Evolutionary conservation across 805 yeast species (phyloP).

Genomic region (Yarrowia divulgata): DNA sequence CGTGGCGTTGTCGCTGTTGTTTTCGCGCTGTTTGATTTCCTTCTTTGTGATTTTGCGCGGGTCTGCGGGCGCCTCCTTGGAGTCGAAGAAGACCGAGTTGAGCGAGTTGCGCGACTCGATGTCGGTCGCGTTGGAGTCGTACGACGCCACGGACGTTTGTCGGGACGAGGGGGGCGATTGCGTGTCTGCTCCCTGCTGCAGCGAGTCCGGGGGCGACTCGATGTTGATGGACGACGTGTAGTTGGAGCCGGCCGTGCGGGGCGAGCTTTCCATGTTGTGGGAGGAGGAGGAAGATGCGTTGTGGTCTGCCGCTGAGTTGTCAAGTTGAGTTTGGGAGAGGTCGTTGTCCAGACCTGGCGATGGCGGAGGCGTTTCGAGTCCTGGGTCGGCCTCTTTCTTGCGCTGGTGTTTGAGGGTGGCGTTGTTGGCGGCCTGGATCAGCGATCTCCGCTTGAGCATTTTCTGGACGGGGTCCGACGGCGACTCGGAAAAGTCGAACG

Average conservation of each 20-base stretch:
- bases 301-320: neutral
- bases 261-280: neutral
- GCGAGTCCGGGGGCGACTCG: conserved; percentile 37
- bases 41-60: conserved; percentile 32
- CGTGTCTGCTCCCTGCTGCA: conserved; percentile 13
- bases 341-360: conserved; percentile 8
- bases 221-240: conserved; percentile 15
- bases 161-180: conserved; percentile 30
- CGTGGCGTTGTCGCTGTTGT: neutral
- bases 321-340: conserved; percentile 16
- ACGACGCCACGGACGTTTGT: conserved; percentile 29
- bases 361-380: conserved; percentile 34
- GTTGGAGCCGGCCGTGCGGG: conserved; percentile 2
- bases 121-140: conserved; percentile 36
- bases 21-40: conserved; percentile 27
- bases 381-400: conserved; percentile 15
- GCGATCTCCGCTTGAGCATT: conserved; percentile 27
- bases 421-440: conserved; percentile 24
- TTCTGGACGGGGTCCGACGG: conserved; percentile 31
- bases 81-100: conserved; percentile 35
- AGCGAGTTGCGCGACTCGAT: conserved; percentile 36
- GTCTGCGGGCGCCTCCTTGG: conserved; percentile 38
- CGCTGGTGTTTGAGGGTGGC: conserved; percentile 16
- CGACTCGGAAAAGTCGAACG: conserved; percentile 38
- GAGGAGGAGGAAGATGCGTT: neutral